Evolutionary conservation across 83 land plant genomes (phyloP), one percentile per base, ranked within the genome.

Genomic region (Diphasiastrum complanatum): DNA sequence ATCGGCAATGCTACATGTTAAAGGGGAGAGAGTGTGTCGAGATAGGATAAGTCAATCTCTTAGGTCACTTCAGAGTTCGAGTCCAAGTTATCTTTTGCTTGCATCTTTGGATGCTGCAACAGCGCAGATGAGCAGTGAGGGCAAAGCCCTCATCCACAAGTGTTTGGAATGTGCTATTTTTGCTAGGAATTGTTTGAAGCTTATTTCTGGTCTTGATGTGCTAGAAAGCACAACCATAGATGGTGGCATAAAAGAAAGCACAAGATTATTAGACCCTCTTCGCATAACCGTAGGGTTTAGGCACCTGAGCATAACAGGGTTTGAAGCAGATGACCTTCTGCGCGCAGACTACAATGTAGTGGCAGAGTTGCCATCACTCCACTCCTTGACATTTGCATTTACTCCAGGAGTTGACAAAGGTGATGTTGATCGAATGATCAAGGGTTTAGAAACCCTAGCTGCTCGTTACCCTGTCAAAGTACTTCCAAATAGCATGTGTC

Each of bases 91-190:
- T 67, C 73, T 91, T 22, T 83, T 91, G 24, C 75, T 91, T 20
- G 86, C 87, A 11, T 91, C 97, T 4, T 69, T 91, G 49, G 97
- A 91, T 77, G 97, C 97, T 47, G 80, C 92, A 6, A 82, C 82
- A 63, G 82, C 83, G 50, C 88, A 86, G 50, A 30, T 85, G 45
- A 8, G 51, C 25, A 26, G 33, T 22, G 18, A 28, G 4, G 20
- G 36, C 47, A 30, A 48, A 49, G 18, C 52, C 22, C 16, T 43
- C 27, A 14, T 71, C 35, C 60, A 47, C 16, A 41, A 11, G 1
- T 60, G 67, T 14, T 30, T 71, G 1, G 47, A 56, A 18, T 63
- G 31, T 33, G 70, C 70, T 14, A 33, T n/a, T 16, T 30, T 22
- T 24, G 68, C 67, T 18, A 51, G 61, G 20, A 26, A 64, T n/a